A percentile compares a stretch with the other conserved stretches of the same genome.
phyloP scores from a whole-genome alignment of 208 protist genomes.

The Borovskyia barvae region DNA sequence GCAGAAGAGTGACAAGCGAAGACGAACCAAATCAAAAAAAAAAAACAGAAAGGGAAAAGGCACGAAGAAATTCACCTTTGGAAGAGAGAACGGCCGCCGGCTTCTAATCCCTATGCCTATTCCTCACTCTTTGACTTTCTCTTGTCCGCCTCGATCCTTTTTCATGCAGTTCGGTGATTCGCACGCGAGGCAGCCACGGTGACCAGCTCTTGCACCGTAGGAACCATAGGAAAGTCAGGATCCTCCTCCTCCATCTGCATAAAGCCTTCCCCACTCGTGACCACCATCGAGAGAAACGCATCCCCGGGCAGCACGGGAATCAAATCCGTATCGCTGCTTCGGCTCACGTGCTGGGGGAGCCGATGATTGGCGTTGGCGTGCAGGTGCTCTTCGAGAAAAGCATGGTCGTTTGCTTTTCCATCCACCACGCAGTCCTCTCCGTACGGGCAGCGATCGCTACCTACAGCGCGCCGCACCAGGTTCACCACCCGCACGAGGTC shows the following conservation, averaged over 20 bases:
- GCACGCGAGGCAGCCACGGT: slow-evolving; percentile 4
- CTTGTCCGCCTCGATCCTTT: not conserved
- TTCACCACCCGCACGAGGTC: slow-evolving; percentile 84
- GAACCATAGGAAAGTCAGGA: slow-evolving; percentile 81
- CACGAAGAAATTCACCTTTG: not conserved
- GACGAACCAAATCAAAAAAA: not conserved
- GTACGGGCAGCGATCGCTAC: slow-evolving; percentile 22
- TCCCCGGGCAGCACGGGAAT: slow-evolving; percentile 65
- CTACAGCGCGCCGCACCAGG: slow-evolving; percentile 47
- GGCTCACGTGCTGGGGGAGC: slow-evolving; percentile 42
- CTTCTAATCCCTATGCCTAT: not conserved
- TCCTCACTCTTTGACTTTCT: not conserved
- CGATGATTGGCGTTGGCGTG: slow-evolving; percentile 28
- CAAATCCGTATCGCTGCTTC: slow-evolving; percentile 40
- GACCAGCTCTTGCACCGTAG: slow-evolving; percentile 44
- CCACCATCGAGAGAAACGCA: slow-evolving; percentile 70
- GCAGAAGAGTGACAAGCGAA: no score
- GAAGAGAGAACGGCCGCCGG: not conserved
- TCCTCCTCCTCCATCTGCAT: slow-evolving; percentile 39
- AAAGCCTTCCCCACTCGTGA: slow-evolving; percentile 48
- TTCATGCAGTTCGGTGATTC: no score
- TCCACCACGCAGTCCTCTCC: slow-evolving; percentile 18
- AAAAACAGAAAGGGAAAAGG: not conserved
- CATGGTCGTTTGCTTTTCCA: slow-evolving; percentile 22
- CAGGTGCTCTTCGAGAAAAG: slow-evolving; percentile 52